Evolutionary conservation across 2,329 filamentous ascomycete species (phyloP), one percentile per base, ranked within the genome.

Genomic region (Onygenales sp.): DNA sequence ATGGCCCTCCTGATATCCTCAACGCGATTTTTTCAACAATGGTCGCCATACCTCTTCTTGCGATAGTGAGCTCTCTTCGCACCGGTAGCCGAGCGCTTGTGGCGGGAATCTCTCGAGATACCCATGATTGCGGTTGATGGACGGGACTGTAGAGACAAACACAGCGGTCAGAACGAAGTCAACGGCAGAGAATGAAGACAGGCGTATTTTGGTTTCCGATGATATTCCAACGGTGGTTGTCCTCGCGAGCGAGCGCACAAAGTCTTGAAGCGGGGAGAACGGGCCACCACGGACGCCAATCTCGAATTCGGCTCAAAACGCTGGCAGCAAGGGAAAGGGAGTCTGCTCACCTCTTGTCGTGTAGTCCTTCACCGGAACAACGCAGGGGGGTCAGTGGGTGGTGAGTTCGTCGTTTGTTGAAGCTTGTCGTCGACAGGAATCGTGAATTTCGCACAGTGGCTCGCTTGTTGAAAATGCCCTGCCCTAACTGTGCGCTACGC

Each of bases 101-200:
- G 93, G 82, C 93, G 90, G 77, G 90, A 95, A 82, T 97, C 92
- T 82, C 93, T 88, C 80, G 92, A 96, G 82, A 98, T 97, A 98
- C 93, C 88, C 87, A 92, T 92, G 81, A 85, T 88, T 87, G 84
- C 85, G 79, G 79, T 81, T 80, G 81, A 81, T 85, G 75, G 63
- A 68, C 63, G 66, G 70, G 69, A 71, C 71, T 73, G 64, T 60
- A 61, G 44, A 45, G n/a, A 33, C 31, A 11, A 43, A 49, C 47
- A 17, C 47, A 13, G 17, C 21, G 10, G 47, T 49, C 47, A 49
- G 21, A 27, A 27, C 21, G 21, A 27, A 27, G 21, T 27, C 21
- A 27, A 27, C 21, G 21, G 21, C 21, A 27, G 21, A 27, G 21
- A 27, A 27, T 27, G 21, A 27, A 27, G 21, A 27, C 21, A 27